Evolutionary conservation across 2,329 filamentous ascomycete species (phyloP), one percentile per base, ranked within the genome.

Genomic region (Beauveria sp.): DNA sequence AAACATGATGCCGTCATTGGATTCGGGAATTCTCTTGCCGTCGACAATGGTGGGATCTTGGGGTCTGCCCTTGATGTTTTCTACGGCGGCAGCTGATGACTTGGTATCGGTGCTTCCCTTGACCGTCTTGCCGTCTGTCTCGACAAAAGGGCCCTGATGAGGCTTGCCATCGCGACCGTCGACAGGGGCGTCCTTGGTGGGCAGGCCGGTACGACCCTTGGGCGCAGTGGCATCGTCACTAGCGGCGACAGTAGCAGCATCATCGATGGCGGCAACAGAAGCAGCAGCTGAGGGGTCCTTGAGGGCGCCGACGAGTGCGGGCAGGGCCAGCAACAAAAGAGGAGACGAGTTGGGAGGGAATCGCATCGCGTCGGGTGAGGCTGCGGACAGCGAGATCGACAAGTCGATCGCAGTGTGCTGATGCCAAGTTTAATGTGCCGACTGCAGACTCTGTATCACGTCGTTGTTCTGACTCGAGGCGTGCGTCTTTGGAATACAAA

Each of bases 151-250:
- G 1, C 95, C 95, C 22, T 88, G 85, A 72, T 97, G 93, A 52
- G 95, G 95, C 77, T 93, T 95, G 53, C 95, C 95, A 76, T 98
- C 95, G 69, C 89, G 88, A 51, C 93, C 93, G 72, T 98, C 95
- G 22, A 97, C 88, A 0, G 93, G 93, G 61, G 90, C 91, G 77
- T 95, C 88, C 73, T 92, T 92, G 62, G 78, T 81, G 38, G 79
- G 78, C 10, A 77, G 63, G 34, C 72, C 70, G 57, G 71, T 70
- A 59, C 75, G 76, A 46, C 63, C 65, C 64, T 75, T 77, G 28
- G 68, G 65, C 16, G 66, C 59, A 12, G 70, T 63, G 10, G 65
- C 55, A 22, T 71, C 70, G 54, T 69, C 69, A 46, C 66, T 65
- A 46, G 71, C 69, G 58, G 64, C 67, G 28, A 58, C 10, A 28